These are phyloP conservation scores for Spiromastix sp. DNA, from an alignment of 2,329 filamentous ascomycete genomes.

Conservation along the genomic window DNA sequence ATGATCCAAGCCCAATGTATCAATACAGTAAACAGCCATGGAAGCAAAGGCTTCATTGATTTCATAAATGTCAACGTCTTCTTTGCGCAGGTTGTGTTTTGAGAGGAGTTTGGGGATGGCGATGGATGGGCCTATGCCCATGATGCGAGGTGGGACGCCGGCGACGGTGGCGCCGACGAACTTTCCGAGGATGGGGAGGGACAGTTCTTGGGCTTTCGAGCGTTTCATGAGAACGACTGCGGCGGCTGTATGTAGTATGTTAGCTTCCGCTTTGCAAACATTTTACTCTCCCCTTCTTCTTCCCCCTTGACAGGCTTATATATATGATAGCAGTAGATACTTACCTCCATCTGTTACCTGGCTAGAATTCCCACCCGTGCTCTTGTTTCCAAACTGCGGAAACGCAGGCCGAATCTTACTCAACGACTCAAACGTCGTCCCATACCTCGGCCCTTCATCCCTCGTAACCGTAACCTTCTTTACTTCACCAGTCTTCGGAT, in stretches of 20 bases:
- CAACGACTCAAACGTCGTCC: conserved; percentile 75
- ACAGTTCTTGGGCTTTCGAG: conserved; percentile 75
- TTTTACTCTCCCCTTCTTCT: no score
- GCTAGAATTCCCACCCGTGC: conserved; percentile 85
- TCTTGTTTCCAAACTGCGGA: conserved; percentile 74
- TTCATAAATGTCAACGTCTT: conserved; percentile 83
- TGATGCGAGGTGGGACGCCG: conserved; percentile 83
- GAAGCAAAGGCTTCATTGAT: conserved; percentile 97
- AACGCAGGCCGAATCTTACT: conserved; percentile 84
- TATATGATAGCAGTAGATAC: no score
- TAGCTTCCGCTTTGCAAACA: no score
- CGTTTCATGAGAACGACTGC: conserved; percentile 77
- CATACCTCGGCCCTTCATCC: conserved; percentile 85
- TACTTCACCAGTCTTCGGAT: conserved; percentile 66
- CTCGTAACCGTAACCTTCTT: conserved; percentile 68
- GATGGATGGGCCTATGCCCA: conserved; percentile 64
- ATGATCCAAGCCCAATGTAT: conserved; percentile 53
- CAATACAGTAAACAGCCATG: conserved; percentile 90
- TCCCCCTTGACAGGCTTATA: no score
- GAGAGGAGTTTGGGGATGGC: conserved; percentile 70
- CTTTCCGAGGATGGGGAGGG: conserved; percentile 78
- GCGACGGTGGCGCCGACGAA: conserved; percentile 81
- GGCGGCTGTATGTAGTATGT: conserved; percentile 8
- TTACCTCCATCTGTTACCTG: conserved; percentile 85
- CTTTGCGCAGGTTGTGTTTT: conserved; percentile 65